A percentile compares a stretch with the other conserved stretches of the same genome.
phyloP scores from a whole-genome alignment of 2,329 filamentous ascomycete species.

The Chaetothyriales sp. region DNA sequence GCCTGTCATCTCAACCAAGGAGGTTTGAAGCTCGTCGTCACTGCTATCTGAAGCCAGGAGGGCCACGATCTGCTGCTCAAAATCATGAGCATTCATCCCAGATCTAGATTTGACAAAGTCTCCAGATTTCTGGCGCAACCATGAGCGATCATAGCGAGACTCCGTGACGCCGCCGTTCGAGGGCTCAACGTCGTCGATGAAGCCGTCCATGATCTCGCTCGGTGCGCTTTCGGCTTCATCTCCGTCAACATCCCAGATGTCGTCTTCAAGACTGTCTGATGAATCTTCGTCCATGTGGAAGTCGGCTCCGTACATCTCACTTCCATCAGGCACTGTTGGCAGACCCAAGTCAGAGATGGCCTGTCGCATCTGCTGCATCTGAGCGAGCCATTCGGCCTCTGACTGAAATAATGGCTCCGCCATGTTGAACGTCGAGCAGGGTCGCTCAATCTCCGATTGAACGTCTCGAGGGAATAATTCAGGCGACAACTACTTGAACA shows the following conservation, averaged over 20 bases:
- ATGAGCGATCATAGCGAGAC: conserved; percentile 42
- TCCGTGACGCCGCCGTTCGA: conserved; percentile 18
- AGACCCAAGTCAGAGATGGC: conserved; percentile 61
- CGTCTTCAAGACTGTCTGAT: conserved; percentile 51
- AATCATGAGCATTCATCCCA: conserved; percentile 51
- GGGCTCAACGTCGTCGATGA: conserved; percentile 30
- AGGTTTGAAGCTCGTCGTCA: conserved; percentile 82
- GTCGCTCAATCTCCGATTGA: no score
- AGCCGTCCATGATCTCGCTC: conserved; percentile 54
- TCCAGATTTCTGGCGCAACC: conserved; percentile 57
- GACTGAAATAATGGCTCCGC: conserved; percentile 15
- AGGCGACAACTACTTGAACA: no score
- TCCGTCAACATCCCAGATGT: conserved; percentile 78
- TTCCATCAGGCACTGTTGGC: conserved; percentile 31
- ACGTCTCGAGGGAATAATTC: no score
- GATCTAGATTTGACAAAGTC: conserved; percentile 49
- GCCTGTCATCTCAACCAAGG: conserved; percentile 75
- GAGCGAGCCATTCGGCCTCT: conserved; percentile 63
- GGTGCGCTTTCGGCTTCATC: conserved; percentile 11
- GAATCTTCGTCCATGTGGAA: conserved; percentile 43
- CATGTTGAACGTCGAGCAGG: conserved; percentile 4
- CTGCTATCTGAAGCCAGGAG: conserved; percentile 54
- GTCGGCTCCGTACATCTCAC: conserved; percentile 40
- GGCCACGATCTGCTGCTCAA: conserved; percentile 63
- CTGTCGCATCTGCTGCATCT: conserved; percentile 72